Conservation (phyloP, 2,329 filamentous ascomycete species). For the Helotiales sp. region DNA sequence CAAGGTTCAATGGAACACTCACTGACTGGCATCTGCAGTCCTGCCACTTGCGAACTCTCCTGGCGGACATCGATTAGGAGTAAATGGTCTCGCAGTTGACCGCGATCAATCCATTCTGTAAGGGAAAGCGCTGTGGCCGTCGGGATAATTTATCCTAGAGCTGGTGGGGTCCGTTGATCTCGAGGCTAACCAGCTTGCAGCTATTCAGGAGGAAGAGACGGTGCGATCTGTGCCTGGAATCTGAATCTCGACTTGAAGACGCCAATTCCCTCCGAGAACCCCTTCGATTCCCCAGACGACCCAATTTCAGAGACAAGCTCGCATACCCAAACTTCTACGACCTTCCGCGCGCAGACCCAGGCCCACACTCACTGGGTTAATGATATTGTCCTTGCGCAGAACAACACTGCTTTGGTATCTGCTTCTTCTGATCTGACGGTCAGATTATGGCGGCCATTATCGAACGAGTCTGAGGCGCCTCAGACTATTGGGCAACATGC, state of each 20-base stretch:
- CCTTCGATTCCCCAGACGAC: conserved; percentile 42
- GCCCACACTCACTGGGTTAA: conserved; percentile 83
- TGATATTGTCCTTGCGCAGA: conserved; percentile 70
- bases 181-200: conserved; percentile 53
- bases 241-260: conserved; percentile 70
- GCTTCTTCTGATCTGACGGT: conserved; percentile 77
- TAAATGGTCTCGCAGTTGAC: conserved; percentile 93
- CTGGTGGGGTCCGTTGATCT: conserved; percentile 19
- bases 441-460: conserved; percentile 78
- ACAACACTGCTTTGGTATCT: conserved; percentile 69
- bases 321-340: conserved; percentile 55
- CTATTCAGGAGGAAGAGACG: conserved; percentile 95
- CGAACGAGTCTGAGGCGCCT: conserved; percentile 66
- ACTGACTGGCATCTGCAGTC: conserved; percentile 52
- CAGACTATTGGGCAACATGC: conserved; percentile 88
- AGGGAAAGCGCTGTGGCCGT: conserved; percentile 25
- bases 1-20: conserved; percentile 1
- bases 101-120: conserved; percentile 83
- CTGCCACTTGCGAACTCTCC: conserved; percentile 74
- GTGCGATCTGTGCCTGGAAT: conserved; percentile 95
- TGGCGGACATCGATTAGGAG: conserved; percentile 88
- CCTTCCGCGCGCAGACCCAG: conserved; percentile 66
- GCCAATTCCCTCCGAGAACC: conserved; percentile 33
- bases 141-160: not conserved
- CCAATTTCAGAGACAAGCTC: conserved; percentile 39